Evolutionary conservation across 75 land plant genomes (phyloP).

Genomic region (Pinus albicaulis): DNA sequence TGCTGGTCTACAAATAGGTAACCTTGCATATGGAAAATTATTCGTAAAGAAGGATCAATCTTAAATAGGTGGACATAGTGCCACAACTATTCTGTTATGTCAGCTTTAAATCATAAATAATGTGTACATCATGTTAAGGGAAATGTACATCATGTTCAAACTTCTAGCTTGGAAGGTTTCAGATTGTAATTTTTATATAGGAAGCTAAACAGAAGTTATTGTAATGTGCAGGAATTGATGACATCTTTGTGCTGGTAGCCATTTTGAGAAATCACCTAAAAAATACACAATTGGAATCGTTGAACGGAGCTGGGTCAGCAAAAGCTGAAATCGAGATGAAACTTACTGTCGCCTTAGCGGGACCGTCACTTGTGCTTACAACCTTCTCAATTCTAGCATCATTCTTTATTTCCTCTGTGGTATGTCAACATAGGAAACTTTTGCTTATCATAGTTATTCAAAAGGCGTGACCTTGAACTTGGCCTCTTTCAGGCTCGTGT

Average conservation of each 20-base stretch:
- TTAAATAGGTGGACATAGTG: not conserved
- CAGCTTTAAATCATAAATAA: not conserved
- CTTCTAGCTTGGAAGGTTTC: not conserved
- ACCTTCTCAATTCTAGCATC: conserved; percentile 45
- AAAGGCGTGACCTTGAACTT: not conserved
- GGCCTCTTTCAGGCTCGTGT: not conserved
- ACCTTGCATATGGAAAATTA: too few species aligned
- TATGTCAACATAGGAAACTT: conserved; percentile 3
- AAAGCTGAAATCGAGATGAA: conserved; percentile 40
- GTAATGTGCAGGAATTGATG: conserved; percentile 42
- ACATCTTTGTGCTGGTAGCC: conserved; percentile 46
- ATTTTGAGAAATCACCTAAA: conserved; percentile 30
- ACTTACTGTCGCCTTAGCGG: conserved; percentile 35
- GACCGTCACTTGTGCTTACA: conserved; percentile 51
- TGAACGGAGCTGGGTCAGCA: conserved; percentile 1
- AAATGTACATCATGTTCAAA: not conserved
- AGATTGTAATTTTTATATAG: not conserved
- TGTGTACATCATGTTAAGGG: not conserved
- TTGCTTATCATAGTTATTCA: conserved; percentile 2
- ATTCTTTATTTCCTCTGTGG: conserved; percentile 49
- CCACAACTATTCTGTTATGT: not conserved
- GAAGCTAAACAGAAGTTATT: conserved; percentile 1
- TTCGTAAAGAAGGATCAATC: too few species aligned
- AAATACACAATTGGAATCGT: conserved; percentile 22
- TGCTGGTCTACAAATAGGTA: not conserved